phyloP scores from a whole-genome alignment of 2,329 filamentous ascomycete species.

The Hortaea sp. region DNA sequence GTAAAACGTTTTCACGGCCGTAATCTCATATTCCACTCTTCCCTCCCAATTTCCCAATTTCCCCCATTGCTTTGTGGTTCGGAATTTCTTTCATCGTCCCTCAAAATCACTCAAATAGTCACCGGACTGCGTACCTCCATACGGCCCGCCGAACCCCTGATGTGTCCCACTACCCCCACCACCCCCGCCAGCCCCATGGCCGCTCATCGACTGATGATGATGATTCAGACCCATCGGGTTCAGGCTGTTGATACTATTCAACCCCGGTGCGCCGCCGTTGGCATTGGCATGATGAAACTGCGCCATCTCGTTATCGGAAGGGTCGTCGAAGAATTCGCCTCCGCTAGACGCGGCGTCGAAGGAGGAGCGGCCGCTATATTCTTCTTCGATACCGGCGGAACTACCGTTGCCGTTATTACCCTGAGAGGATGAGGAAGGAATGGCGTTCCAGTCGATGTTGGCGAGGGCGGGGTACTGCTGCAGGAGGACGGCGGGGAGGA shows the following conservation, averaged over 20 bases:
- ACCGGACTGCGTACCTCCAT: constrained; percentile 4
- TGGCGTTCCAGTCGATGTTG: constrained; percentile 72
- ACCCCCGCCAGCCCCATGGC: constrained; percentile 3
- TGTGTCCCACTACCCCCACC: background rate
- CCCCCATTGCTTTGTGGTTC: no score
- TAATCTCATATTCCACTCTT: no score
- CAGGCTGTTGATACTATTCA: constrained; percentile 6
- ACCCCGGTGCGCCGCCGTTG: background rate
- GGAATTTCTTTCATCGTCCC: constrained; percentile 16
- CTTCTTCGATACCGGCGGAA: constrained; percentile 34
- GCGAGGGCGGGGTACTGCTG: constrained; percentile 92
- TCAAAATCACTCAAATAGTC: constrained; percentile 26
- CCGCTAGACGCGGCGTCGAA: constrained; percentile 64
- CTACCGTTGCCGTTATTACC: constrained; percentile 30
- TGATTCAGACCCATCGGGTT: constrained; percentile 15
- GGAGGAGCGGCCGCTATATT: constrained; percentile 67
- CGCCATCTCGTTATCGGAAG: constrained; percentile 44
- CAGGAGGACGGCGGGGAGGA: constrained; percentile 75
- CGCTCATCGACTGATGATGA: constrained; percentile 11
- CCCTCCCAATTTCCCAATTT: no score
- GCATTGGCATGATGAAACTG: background rate
- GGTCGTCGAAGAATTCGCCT: constrained; percentile 59
- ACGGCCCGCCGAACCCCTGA: constrained; percentile 1
- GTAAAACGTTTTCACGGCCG: no score
- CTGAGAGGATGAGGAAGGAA: constrained; percentile 35